Evolutionary conservation across 306 rosid species (phyloP), one percentile per base, ranked within the genome.

Genomic region (Pyrus communis): DNA sequence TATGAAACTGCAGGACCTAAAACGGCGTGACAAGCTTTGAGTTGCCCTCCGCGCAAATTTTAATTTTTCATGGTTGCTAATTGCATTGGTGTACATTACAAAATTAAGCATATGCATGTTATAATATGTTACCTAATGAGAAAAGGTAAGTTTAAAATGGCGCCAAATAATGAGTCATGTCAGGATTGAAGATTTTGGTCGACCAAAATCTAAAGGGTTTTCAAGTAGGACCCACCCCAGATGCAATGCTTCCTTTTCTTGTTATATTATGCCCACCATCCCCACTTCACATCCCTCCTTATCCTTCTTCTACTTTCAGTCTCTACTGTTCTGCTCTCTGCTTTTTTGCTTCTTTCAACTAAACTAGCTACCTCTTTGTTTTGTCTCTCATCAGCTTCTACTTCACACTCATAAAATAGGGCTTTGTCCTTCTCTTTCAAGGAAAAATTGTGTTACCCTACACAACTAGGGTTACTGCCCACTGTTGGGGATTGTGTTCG

Each of bases 151-250:
- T 38, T 17, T 19, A 69, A 62, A 70, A 51, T 58, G 77, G 77
- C 74, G 75, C 84, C 84, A 66, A 76, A 80, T 21, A 18, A 74
- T 61, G 23, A 54, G 84, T 76, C 84, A 71, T 67, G 75, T 75
- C 78, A 65, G 11, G 77, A 3, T 59, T 4, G 57, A 55, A 30
- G 80, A 70, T 57, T 61, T 62, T 65, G 51, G 64, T 76, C 84
- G 69, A 51, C 76, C 31, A 78, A 71, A 80, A 54, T 64, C 70
- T 30, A 25, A 38, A 62, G 75, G 77, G 18, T 43, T 70, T 31
- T 19, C 58, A 18, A 9, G 66, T 77, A 30, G 84, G 80, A 66
- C 84, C 51, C 35, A 40, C 51, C 30, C 45, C 27, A 54, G 74
- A 76, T 43, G 73, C 64, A 54, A 17, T 19, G 21, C 23, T 49